Evolutionary conservation across 169 alveolate genomes (phyloP).

Genomic region (Ichthyophthirius multifiliis): DNA sequence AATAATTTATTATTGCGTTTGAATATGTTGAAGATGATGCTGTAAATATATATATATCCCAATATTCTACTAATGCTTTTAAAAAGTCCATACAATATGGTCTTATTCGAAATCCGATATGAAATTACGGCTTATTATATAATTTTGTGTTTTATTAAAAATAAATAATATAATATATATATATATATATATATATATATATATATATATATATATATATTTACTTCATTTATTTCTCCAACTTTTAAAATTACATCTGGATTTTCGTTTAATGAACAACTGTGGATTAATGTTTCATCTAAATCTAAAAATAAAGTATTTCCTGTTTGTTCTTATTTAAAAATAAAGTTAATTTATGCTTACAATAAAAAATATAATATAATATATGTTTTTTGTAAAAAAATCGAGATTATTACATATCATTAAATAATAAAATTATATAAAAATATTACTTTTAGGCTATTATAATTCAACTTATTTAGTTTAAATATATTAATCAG

Average conservation of each 20-base stretch:
- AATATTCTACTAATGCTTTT: constrained; percentile 44
- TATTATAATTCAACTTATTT: constrained; percentile 19
- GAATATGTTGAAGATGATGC: constrained; percentile 79
- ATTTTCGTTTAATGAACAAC: constrained; percentile 37
- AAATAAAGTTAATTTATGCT: no score
- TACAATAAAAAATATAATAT: no score
- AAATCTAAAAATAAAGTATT: constrained; percentile 59
- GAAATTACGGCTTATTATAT: neutral
- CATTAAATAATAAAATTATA: neutral
- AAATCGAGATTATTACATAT: no score
- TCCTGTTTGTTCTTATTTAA: constrained; percentile 9
- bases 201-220: constrained; percentile 14
- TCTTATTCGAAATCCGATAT: constrained; percentile 67
- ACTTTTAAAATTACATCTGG: constrained; percentile 32
- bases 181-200: constrained; percentile 46
- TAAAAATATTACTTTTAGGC: neutral
- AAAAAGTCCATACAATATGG: constrained; percentile 66
- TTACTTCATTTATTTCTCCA: constrained; percentile 23
- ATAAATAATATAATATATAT: no score
- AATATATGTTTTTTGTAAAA: no score
- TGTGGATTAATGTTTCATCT: constrained; percentile 66
- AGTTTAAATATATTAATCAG: constrained; percentile 24
- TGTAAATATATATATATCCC: constrained; percentile 68
- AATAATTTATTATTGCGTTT: constrained; percentile 63
- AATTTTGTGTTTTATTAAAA: no score